Evolutionary conservation across 2,329 filamentous ascomycete species (phyloP).

Genomic region (Dendryphion nanum): DNA sequence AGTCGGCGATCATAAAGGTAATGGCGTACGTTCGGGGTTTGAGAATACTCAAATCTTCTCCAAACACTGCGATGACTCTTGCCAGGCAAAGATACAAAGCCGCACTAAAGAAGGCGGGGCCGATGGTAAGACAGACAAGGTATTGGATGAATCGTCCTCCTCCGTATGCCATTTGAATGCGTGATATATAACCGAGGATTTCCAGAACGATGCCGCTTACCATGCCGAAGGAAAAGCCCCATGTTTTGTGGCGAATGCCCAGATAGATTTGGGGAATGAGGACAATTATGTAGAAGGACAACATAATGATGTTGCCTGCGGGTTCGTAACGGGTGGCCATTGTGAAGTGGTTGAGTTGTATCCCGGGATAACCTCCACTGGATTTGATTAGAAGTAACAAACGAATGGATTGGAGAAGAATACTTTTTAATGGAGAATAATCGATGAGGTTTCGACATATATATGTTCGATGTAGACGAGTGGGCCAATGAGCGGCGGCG

Average conservation of each 20-base stretch:
- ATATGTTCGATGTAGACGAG: too few species aligned
- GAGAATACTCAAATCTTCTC: conserved; percentile 19
- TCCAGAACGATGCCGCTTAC: conserved; percentile 47
- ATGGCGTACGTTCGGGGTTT: conserved; percentile 46
- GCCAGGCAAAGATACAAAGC: conserved; percentile 54
- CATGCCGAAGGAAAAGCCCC: conserved; percentile 50
- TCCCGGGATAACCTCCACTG: too few species aligned
- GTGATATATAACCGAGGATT: conserved; percentile 53
- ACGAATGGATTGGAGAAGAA: too few species aligned
- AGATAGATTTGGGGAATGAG: conserved; percentile 47
- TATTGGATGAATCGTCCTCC: conserved; percentile 46
- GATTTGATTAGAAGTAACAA: too few species aligned
- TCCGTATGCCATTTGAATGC: conserved; percentile 51
- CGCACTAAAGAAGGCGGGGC: conserved; percentile 52
- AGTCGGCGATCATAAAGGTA: conserved; percentile 56
- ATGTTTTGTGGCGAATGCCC: conserved; percentile 49
- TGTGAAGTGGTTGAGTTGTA: too few species aligned
- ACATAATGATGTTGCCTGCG: neutral
- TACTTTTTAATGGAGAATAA: too few species aligned
- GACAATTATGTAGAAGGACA: conserved; percentile 39
- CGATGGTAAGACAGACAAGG: conserved; percentile 53
- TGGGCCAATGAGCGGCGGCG: too few species aligned
- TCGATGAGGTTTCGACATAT: too few species aligned
- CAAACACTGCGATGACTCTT: conserved; percentile 53
- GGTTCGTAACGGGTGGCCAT: too few species aligned